A percentile compares a stretch with the other conserved stretches of the same genome.
Evolutionary conservation across 345 rosid genomes (phyloP).

Genomic region (Eutrema japonicum): DNA sequence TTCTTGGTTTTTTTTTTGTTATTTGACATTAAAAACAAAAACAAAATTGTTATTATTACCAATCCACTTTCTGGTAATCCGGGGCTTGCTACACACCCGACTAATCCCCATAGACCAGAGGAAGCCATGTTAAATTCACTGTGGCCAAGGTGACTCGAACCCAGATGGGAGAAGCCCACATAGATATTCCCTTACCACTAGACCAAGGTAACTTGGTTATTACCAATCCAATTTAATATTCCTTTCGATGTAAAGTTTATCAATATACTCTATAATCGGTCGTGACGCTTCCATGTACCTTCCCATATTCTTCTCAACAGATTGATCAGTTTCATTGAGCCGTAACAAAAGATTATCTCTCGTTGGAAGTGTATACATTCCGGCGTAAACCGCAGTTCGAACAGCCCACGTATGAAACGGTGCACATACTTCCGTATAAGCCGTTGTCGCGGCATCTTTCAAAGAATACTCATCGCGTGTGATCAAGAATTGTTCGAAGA

Average conservation of each 20-base stretch:
- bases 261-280: constrained; percentile 72
- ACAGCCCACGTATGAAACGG: constrained; percentile 90
- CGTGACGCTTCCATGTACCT: constrained; percentile 67
- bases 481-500: constrained; percentile 71
- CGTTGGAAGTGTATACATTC: constrained; percentile 89
- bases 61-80: too few species aligned
- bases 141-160: too few species aligned
- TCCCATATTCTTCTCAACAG: constrained; percentile 82
- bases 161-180: too few species aligned
- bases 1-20: too few species aligned
- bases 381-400: constrained; percentile 89
- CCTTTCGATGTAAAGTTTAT: constrained; percentile 70
- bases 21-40: too few species aligned
- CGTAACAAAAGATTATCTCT: constrained; percentile 74
- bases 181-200: too few species aligned
- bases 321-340: constrained; percentile 76
- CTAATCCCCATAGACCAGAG: too few species aligned
- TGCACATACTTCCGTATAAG: constrained; percentile 85
- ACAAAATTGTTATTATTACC: constrained; percentile 47
- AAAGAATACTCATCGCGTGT: constrained; percentile 57
- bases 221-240: constrained; percentile 74
- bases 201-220: too few species aligned
- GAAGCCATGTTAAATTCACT: too few species aligned
- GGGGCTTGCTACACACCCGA: too few species aligned
- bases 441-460: constrained; percentile 83